phyloP scores from a whole-genome alignment of 176 grass and related monocot species.

The Panicum miliaceum region DNA sequence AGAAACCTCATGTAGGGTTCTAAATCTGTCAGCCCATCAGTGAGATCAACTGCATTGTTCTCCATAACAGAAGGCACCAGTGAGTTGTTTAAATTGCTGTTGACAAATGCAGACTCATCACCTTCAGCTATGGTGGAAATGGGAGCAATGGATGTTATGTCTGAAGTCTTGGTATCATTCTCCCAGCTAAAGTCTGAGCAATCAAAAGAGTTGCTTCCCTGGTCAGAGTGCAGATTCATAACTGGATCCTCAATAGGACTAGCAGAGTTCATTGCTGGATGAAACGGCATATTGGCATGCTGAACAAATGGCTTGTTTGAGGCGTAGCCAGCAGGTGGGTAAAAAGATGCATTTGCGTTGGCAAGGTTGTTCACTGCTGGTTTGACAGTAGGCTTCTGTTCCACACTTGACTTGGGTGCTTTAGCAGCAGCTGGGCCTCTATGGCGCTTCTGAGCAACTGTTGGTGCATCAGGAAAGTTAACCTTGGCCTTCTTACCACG shows the following conservation, averaged over 20 bases:
- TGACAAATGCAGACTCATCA: conserved; percentile 31
- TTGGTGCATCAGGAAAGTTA: conserved; percentile 74
- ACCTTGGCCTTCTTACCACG: conserved; percentile 98
- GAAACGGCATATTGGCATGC: conserved; percentile 21
- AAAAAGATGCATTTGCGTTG: conserved; percentile 41
- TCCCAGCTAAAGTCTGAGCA: conserved; percentile 60
- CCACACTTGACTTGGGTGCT: conserved; percentile 41
- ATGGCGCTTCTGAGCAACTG: conserved; percentile 44
- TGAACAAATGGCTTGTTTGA: conserved; percentile 50
- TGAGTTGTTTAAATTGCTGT: conserved; percentile 2
- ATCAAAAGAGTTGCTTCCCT: conserved; percentile 74
- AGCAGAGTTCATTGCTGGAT: conserved; percentile 46
- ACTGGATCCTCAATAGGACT: conserved; percentile 41
- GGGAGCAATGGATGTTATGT: conserved; percentile 49
- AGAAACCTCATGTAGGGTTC: conserved; percentile 70
- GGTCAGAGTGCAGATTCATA: conserved; percentile 64
- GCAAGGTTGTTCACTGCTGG: conserved; percentile 35
- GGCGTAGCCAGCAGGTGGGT: conserved; percentile 42
- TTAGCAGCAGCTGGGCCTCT: conserved; percentile 26
- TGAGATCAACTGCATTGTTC: conserved; percentile 41
- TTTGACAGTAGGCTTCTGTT: conserved; percentile 46
- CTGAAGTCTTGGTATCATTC: conserved; percentile 58
- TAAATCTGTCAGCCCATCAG: conserved; percentile 57
- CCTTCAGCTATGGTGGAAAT: conserved; percentile 47
- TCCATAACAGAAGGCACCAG: conserved; percentile 39